Evolutionary conservation across 495 filamentous ascomycete genomes (phyloP), one percentile per base, ranked within the genome.

Genomic region (Hypoxylon cercidicola): DNA sequence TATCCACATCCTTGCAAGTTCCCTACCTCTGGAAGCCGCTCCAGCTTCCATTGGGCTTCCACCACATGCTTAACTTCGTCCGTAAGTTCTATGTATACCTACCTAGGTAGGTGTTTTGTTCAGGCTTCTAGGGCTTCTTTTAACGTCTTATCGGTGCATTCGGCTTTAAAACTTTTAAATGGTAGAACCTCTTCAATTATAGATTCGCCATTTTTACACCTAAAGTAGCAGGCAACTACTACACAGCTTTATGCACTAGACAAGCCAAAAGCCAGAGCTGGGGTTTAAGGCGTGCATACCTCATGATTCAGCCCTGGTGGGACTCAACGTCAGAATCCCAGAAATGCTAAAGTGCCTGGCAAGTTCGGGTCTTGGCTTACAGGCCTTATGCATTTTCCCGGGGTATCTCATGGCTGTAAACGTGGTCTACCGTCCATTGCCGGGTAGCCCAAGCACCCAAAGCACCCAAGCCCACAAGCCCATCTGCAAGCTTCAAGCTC

Each of bases 321-420:
- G 25, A 30, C 37, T 32, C 39, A 37, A 51, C 49, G 32, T 60
- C 62, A 60, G 50, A 28, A 28, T 28, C 25, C 25, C 7, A 28
- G 25, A 28, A 28, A 28, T 62, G 21, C 37, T 37, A 1, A 62
- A 43, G 21, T 41, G 39, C 45, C 45, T 48, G n/a, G n/a, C 21
- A 37, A 16, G 47, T 58, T 21, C 65, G 55, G 59, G 55, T 50
- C 65, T 68, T 68, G 60, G 59, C 65, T 60, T 23, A 60, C 65
- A 63, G 43, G 19, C 47, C 43, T 62, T 55, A 19, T 54, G 57
- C 64, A 58, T 67, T 67, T 60, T 66, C 43, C 53, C 52, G 40
- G 64, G 58, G 57, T 30, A 50, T 58, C 43, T 50, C 54, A 35
- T 40, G 32, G 19, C n/a, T 13, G 12, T 41, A 16, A 41, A 41